Percentiles rank a stretch among this genome's conserved stretches.
Conservation (phyloP, 208 protist genomes). For the Giardia duodenalis region DNA sequence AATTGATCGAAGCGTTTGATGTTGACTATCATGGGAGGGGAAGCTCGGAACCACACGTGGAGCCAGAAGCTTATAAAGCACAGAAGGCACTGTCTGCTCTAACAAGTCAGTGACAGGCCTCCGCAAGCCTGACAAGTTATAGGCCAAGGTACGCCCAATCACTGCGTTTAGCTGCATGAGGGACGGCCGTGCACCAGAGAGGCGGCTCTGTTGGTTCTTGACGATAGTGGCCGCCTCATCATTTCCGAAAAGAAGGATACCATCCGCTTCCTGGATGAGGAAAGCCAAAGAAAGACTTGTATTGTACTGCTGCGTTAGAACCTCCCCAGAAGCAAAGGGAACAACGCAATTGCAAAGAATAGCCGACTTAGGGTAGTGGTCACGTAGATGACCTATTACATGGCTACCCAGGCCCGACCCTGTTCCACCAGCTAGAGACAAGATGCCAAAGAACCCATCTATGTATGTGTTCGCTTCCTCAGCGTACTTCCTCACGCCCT, state of each 20-base stretch:
- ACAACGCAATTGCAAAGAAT: not conserved
- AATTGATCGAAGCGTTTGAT: not conserved
- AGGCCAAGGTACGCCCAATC: not conserved
- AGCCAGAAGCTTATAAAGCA: not conserved
- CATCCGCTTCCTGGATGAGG: not conserved
- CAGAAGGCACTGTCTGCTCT: not conserved
- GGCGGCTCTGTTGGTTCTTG: not conserved
- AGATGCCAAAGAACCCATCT: not conserved
- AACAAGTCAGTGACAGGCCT: not conserved
- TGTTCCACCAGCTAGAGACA: not conserved
- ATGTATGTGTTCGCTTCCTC: not conserved
- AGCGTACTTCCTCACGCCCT: not conserved
- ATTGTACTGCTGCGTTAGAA: conserved; percentile 1
- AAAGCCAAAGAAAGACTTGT: not conserved
- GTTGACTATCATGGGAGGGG: not conserved
- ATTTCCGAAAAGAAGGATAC: not conserved
- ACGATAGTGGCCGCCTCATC: not conserved
- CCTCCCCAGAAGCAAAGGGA: not conserved
- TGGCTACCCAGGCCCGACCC: not conserved
- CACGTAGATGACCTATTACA: not conserved
- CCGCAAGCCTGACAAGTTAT: not conserved
- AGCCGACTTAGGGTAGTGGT: not conserved
- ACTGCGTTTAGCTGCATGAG: not conserved
- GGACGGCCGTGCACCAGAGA: not conserved
- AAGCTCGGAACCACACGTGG: not conserved